phyloP scores from a whole-genome alignment of 139 green algal species.

The Coccomyxa sp. region DNA sequence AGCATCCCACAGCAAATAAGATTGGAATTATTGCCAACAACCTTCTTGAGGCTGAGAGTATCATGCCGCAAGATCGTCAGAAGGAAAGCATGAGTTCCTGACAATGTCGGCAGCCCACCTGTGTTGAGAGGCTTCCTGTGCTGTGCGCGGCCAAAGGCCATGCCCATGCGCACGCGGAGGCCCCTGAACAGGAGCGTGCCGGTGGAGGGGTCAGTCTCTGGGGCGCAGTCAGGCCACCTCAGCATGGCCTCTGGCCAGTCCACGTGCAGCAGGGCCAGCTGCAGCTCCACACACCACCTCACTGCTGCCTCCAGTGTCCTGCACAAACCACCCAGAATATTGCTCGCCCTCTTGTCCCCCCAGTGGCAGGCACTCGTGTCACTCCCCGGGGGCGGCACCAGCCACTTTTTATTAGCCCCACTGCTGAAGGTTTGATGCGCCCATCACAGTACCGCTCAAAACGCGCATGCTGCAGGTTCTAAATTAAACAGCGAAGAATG shows the following conservation, averaged over 20 bases:
- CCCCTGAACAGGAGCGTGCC: conserved; percentile 53
- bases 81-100: background rate
- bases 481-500: too few relatives aligned
- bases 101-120: conserved; percentile 20
- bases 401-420: too few relatives aligned
- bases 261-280: conserved; percentile 61
- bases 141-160: conserved; percentile 55
- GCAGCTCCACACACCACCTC: conserved; percentile 48
- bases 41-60: too few relatives aligned
- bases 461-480: too few relatives aligned
- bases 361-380: too few relatives aligned
- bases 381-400: too few relatives aligned
- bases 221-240: conserved; percentile 48
- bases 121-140: conserved; percentile 71
- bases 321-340: background rate
- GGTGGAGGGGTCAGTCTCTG: conserved; percentile 4
- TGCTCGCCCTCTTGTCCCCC: background rate
- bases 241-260: conserved; percentile 61
- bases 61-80: background rate
- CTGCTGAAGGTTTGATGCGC: too few relatives aligned
- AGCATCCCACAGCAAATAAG: background rate
- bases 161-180: conserved; percentile 69
- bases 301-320: conserved; percentile 41
- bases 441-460: too few relatives aligned
- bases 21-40: too few relatives aligned